phyloP scores from a whole-genome alignment of 176 grass and related monocot species.

The Rhynchospora breviuscula region DNA sequence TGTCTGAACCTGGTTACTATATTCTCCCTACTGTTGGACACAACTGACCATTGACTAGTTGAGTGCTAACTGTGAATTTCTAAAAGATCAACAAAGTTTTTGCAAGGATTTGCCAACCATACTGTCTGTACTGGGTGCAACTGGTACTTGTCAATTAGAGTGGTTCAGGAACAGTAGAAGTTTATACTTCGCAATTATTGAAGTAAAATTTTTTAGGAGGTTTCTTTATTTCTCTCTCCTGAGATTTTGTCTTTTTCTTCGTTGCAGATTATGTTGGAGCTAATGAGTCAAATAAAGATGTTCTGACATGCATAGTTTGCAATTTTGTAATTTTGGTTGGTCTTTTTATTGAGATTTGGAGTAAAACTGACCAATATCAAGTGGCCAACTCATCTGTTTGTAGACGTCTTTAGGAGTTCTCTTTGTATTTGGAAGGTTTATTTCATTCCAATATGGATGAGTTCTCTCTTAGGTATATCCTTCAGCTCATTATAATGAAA shows the following conservation, averaged over 20 bases:
- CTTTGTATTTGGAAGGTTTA: not conserved
- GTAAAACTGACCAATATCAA: not conserved
- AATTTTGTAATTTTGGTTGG: constrained; percentile 6
- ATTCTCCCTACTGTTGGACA: not conserved
- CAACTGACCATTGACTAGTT: not conserved
- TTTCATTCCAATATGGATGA: not conserved
- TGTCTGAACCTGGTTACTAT: not conserved
- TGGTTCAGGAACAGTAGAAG: not conserved
- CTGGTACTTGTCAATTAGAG: not conserved
- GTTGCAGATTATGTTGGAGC: constrained; percentile 8
- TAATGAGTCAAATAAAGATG: constrained; percentile 7
- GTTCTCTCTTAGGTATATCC: not conserved
- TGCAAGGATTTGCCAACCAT: not conserved
- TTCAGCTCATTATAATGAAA: not conserved
- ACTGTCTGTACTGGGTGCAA: not conserved
- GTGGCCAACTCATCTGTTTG: constrained; percentile 10
- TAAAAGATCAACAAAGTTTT: not conserved
- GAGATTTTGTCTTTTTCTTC: not conserved
- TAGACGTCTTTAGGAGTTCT: constrained; percentile 7
- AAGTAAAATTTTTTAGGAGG: not conserved
- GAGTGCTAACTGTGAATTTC: not conserved
- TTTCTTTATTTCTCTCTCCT: not conserved
- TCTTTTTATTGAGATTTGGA: not conserved
- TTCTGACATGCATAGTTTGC: constrained; percentile 18
- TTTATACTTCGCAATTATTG: not conserved